phyloP scores from a whole-genome alignment of 108 stramenopile species.

The Chaetoceros tenuissimus region DNA sequence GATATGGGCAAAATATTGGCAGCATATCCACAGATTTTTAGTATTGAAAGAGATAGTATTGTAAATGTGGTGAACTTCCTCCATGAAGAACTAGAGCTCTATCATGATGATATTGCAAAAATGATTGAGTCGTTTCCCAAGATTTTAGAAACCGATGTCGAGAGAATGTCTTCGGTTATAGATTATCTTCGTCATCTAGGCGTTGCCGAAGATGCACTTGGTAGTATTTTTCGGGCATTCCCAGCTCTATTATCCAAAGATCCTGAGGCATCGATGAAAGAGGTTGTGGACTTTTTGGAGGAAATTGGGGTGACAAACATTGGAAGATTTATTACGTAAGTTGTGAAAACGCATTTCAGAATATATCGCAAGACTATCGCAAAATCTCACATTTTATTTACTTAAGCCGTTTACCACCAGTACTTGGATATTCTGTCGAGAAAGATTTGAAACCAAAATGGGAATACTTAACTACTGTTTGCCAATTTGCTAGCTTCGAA shows the following conservation, averaged over 20 bases:
- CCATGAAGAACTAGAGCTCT: slow-evolving; percentile 51
- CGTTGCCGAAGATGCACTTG: slow-evolving; percentile 40
- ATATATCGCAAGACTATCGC: background rate
- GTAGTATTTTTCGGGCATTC: slow-evolving; percentile 57
- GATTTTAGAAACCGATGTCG: slow-evolving; percentile 38
- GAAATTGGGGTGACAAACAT: slow-evolving; percentile 51
- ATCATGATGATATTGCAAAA: slow-evolving; percentile 48
- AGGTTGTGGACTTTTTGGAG: slow-evolving; percentile 52
- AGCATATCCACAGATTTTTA: slow-evolving; percentile 48
- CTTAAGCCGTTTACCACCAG: slow-evolving; percentile 44
- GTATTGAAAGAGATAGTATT: slow-evolving; percentile 47
- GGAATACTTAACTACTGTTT: slow-evolving; percentile 48
- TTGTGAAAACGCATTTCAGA: background rate
- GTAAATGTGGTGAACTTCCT: slow-evolving; percentile 37
- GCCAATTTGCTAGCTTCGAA: slow-evolving; percentile 53
- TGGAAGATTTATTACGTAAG: slow-evolving; percentile 58
- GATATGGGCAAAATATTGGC: slow-evolving; percentile 60
- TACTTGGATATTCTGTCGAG: slow-evolving; percentile 69
- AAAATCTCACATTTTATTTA: background rate
- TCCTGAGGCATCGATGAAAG: slow-evolving; percentile 42
- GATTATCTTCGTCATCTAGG: slow-evolving; percentile 32
- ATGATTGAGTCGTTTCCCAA: slow-evolving; percentile 52
- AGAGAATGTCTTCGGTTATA: slow-evolving; percentile 36
- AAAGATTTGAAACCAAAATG: slow-evolving; percentile 68
- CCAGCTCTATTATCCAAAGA: slow-evolving; percentile 50